These are phyloP conservation scores for Boletus tylopilopsis DNA, from an alignment of 768 basidiomycete genomes.

Conservation along the genomic window DNA sequence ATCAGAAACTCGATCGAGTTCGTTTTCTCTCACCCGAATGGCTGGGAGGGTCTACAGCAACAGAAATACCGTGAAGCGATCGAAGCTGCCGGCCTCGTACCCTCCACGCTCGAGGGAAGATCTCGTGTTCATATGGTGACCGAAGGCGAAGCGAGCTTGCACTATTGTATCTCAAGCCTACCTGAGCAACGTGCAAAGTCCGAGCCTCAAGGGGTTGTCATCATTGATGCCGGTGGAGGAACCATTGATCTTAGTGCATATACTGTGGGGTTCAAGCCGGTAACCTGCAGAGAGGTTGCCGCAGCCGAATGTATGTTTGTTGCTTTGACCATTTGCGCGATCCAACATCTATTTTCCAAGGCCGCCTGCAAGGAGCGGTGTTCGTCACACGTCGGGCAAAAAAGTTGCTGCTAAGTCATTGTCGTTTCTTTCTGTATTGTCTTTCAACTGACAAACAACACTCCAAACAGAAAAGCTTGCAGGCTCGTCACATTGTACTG, in stretches of 20 bases:
- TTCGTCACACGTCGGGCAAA: constrained; percentile 42
- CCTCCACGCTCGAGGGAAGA: constrained; percentile 2
- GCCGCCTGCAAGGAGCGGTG: constrained; percentile 43
- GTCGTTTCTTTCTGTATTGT: not conserved
- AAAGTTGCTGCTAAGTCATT: constrained; percentile 32
- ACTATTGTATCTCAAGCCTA: constrained; percentile 42
- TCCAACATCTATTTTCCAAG: constrained; percentile 17
- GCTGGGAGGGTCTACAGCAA: constrained; percentile 20
- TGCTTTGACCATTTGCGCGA: no score
- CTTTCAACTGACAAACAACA: not conserved
- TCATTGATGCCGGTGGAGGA: constrained; percentile 43
- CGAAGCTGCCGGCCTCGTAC: constrained; percentile 21
- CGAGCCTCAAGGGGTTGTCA: constrained; percentile 33
- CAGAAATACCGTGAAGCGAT: constrained; percentile 20
- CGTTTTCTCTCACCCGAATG: constrained; percentile 27
- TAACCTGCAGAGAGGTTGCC: constrained; percentile 31
- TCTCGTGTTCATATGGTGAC: constrained; percentile 20
- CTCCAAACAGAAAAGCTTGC: constrained; percentile 4
- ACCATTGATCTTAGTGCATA: constrained; percentile 37
- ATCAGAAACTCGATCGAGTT: constrained; percentile 14
- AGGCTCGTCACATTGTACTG: not conserved
- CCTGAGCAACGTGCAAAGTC: not conserved
- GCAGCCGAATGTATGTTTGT: constrained; percentile 25
- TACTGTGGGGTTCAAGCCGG: constrained; percentile 20
- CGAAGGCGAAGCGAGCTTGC: constrained; percentile 24